phyloP scores from a whole-genome alignment of 1,284 basidiomycete genomes.

The Phlebopus sp. region DNA sequence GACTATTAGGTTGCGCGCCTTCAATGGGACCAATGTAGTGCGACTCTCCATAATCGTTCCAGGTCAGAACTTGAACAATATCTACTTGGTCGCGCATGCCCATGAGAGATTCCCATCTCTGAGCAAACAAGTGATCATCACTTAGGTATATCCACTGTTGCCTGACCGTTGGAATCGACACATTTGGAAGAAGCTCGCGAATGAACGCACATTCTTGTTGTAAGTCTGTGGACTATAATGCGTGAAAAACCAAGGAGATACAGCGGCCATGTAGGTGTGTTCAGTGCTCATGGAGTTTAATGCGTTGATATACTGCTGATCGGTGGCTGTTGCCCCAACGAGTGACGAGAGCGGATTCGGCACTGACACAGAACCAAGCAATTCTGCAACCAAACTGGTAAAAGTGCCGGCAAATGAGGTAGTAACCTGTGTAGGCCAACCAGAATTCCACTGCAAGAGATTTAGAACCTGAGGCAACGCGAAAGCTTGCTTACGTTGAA shows the following conservation, averaged over 20 bases:
- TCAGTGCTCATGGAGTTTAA: conserved; percentile 33
- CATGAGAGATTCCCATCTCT: conserved; percentile 74
- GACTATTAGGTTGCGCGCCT: conserved; percentile 60
- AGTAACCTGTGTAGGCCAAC: conserved; percentile 59
- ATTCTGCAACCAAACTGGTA: conserved; percentile 24
- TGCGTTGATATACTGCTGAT: conserved; percentile 43
- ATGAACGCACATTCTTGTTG: conserved; percentile 72
- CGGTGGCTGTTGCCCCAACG: conserved; percentile 47
- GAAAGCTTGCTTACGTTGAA: conserved; percentile 47
- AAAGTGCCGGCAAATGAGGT: conserved; percentile 37
- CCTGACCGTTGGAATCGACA: conserved; percentile 5
- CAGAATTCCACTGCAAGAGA: conserved; percentile 56
- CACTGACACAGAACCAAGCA: conserved; percentile 15
- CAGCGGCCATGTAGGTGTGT: conserved; percentile 37
- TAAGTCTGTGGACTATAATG: conserved; percentile 64
- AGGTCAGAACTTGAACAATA: conserved; percentile 60
- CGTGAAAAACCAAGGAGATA: conserved; percentile 80
- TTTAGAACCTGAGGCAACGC: conserved; percentile 1
- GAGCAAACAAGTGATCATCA: conserved; percentile 72
- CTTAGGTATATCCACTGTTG: conserved; percentile 58
- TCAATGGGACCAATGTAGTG: conserved; percentile 68
- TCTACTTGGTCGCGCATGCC: conserved; percentile 56
- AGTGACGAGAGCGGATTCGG: conserved; percentile 40
- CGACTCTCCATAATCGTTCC: conserved; percentile 62
- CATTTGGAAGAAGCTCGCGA: neutral